Base-by-base conservation (phyloP, 768 basidiomycete genomes). In the Leccinum arenicola region DNA sequence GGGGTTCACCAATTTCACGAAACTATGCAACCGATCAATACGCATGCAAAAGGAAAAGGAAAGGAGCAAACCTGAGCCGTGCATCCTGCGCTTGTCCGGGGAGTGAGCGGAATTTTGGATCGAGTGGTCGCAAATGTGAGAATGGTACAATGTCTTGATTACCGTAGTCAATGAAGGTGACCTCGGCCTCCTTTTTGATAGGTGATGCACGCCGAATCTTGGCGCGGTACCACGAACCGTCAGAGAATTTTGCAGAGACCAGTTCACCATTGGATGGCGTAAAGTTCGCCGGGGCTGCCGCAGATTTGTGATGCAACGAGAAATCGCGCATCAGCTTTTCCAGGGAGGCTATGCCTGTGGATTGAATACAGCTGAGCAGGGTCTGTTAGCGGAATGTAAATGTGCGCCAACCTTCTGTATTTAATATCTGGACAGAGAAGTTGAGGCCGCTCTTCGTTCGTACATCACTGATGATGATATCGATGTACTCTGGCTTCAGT, bases 241-340 rank as follows among this genome's bases (percentile, higher is more conserved):
- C 91, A 51, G 89, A 91, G 75, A 98, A 98, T 70, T 94, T 94
- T 17, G 95, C 96, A 12, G 93, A 93, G 17, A 99, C 92, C 27
- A 98, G 79, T 57, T 98, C 95, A 8, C 95, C 95, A 19, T 82
- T 84, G 69, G 85, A 87, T 1, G 96, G 96, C 5, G 79, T 77
- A 67, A 94, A 95, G 52, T 82, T 84, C n/a, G 87, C 65, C 4
- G 90, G 80, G 17, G 82, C 72, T 21, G 82, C 74, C 14, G 86
- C 80, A 47, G 84, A 82, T 49, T 84, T 84, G 75, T 98, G 93
- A 73, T 95, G 86, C 36, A 90, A 68, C 6, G 93, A 90, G 68
- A 99, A 97, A 60, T 98, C 95, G 54, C 80, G 81, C 96, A 98
- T 98, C 60, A 99, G 80, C 70, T 91, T 89, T 68, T 97, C 96